phyloP scores from a whole-genome alignment of 148 eudicot species.

The Dianthus caryophyllus region DNA sequence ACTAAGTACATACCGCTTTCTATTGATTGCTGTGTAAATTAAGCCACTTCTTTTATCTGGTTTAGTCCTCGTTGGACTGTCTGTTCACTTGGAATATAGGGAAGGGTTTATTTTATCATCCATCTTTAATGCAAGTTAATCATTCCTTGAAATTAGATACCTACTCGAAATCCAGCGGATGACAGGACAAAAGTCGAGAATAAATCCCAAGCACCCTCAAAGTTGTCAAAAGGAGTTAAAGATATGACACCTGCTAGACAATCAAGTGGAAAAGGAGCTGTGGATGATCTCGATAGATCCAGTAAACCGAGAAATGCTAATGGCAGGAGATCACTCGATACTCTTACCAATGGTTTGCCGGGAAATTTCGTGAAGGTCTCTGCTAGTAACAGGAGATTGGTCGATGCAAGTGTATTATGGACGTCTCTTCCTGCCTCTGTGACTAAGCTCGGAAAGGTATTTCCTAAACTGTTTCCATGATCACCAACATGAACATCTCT shows the following conservation, averaged over 20 bases:
- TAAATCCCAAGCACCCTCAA: conserved; percentile 34
- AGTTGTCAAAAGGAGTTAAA: conserved; percentile 39
- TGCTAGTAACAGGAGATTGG: conserved; percentile 43
- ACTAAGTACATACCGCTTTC: not conserved
- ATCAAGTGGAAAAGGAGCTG: conserved; percentile 38
- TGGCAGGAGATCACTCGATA: conserved; percentile 53
- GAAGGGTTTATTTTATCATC: conserved; percentile 4
- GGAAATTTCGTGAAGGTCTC: conserved; percentile 70
- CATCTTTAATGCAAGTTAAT: conserved; percentile 7
- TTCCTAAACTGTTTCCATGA: not conserved
- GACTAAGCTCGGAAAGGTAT: conserved; percentile 77
- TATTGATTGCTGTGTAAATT: not conserved
- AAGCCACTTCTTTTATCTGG: not conserved
- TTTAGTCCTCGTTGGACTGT: not conserved
- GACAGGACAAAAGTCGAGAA: conserved; percentile 55
- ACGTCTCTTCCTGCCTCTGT: conserved; percentile 76
- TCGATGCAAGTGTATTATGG: conserved; percentile 73
- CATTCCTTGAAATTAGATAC: conserved; percentile 37
- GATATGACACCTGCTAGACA: conserved; percentile 32
- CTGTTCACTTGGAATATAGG: not conserved
- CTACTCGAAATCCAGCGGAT: conserved; percentile 47
- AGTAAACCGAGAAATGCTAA: conserved; percentile 36
- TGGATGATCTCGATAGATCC: conserved; percentile 37
- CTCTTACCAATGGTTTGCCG: conserved; percentile 45
- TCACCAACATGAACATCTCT: not conserved